Evolutionary conservation across 2,329 filamentous ascomycete species (phyloP), one percentile per base, ranked within the genome.

Genomic region (Balansia obtecta): DNA sequence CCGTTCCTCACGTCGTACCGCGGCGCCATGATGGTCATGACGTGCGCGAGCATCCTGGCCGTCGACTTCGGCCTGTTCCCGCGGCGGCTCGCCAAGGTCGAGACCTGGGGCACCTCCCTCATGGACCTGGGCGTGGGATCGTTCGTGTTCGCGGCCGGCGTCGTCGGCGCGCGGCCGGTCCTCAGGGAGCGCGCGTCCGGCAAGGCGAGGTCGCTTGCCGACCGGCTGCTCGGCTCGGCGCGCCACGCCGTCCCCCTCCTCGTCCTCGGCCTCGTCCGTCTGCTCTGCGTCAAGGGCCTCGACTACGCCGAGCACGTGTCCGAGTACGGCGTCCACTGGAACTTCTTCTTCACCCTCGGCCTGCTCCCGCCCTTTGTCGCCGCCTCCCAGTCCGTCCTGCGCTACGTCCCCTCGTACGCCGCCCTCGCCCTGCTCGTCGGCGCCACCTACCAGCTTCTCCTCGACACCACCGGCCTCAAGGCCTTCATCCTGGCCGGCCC

Each of bases 291-390:
- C 62, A 98, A 98, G 69, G 87, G 88, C 7, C 72, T 96, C 32
- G 89, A 97, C 63, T 98, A 98, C 63, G 90, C 90, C 3, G 93
- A 98, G 65, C 93, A 98, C 70, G 88, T 96, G 52, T 89, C 88
- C 13, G 93, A 98, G 64, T 98, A 98, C 63, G 93, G 93, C 42
- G 88, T 98, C 10, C 93, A 98, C 67, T 98, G 93, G 93, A 98
- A 98, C 67, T 98, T 98, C 68, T 98, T 98, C 75, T 97, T 97
- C 69, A 98, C 93, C 0, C 74, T 98, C 10, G 90, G 83, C 6
- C 78, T 96, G 45, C 71, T 98, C 22, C 88, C 91, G 0, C 90
- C 90, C 0, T 95, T 95, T 60, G 82, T 95, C 48, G 89, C 91
- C 30, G 65, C 93, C 0, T 87, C 91, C 53, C 87, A 94, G 63